Base-by-base conservation (phyloP, 768 basidiomycete genomes). In the Mycena vulgaris region DNA sequence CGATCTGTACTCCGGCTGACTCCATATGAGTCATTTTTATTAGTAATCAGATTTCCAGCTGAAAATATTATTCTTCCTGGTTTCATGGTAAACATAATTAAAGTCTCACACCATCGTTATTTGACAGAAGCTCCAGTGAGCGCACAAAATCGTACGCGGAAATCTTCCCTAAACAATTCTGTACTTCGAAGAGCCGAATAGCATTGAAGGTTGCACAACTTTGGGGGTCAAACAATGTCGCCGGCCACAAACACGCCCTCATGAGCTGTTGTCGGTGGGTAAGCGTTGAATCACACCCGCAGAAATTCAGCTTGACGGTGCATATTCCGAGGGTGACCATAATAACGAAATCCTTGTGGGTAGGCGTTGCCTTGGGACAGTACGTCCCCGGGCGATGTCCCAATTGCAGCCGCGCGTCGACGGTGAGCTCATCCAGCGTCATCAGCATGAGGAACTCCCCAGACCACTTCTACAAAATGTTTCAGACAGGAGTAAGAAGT, bases 111-210 rank as follows among this genome's bases (percentile, higher is more conserved):
- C n/a, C n/a, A 25, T 60, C 60, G 23, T 59, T 59, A 16, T 53
- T 53, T 1, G 52, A 33, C 3, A 53, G n/a, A 8, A 52, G 28
- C 30, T 52, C 51, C 14, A 58, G 56, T 5, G 56, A 58, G 1
- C 56, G 56, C 25, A 58, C 25, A 17, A 58, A 58, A 27, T 58
- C 56, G 23, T 58, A 35, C 1, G 39, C 56, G 0, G 56, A 40
- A 17, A 58, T 35, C 28, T 59, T 59, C 27, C 57, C 57, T 2
- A 40, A 19, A 14, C 57, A 59, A 30, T 59, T 59, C 11, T 42
- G 40, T 0, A 59, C 11, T 17, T 45, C 39, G 9, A 59, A 59
- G 10, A 59, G 21, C 1, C 57, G 57, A 2, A 42, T 42, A 1
- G 13, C 27, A 6, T 40, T 31, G 13, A 59, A 59, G 0, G 57